Evolutionary conservation across 2,329 filamentous ascomycete species (phyloP), one percentile per base, ranked within the genome.

Genomic region (Cryphonectria naterciae): DNA sequence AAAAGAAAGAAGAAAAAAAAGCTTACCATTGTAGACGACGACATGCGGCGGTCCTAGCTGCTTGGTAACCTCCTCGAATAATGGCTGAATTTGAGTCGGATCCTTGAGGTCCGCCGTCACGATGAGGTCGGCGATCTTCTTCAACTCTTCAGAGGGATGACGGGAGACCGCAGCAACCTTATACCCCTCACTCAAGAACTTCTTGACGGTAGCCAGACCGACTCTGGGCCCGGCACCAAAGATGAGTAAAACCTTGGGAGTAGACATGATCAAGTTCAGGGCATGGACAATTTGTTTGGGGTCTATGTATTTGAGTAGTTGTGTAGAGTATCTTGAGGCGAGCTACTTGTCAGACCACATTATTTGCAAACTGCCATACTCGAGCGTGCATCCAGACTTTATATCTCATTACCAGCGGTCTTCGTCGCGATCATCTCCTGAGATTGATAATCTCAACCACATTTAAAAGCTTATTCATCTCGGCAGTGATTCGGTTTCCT

Each of bases 161-260:
- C 83, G 76, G 11, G 82, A 77, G 17, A 79, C 80, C 6, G 82
- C 74, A 11, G 82, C 83, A 37, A 85, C 77, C 70, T 79, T 79
- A 77, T 85, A 85, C 68, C 83, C 83, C 63, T 81, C 80, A 1
- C 76, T 70, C 13, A 80, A 77, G 73, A 85, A 84, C 11, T 78
- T 76, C 19, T 75, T 73, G n/a, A 80, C 79, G 4, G 82, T 79
- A 28, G 76, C 69, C 2, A 77, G 73, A 15, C 82, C 83, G 37
- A 84, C 75, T 68, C 82, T 84, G 64, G 82, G 71, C 2, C 83
- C 83, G 11, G 81, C 78, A 49, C 83, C 83, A 60, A 85, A 79
- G 72, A 85, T 82, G 68, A 84, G 78, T 60, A 79, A 74, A 35
- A 77, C 73, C 60, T 75, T 76, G 39, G 49, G 74, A 67, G 68